Evolutionary conservation across 2,329 filamentous ascomycete species (phyloP), one percentile per base, ranked within the genome.

Genomic region (Xylariaceae sp.): DNA sequence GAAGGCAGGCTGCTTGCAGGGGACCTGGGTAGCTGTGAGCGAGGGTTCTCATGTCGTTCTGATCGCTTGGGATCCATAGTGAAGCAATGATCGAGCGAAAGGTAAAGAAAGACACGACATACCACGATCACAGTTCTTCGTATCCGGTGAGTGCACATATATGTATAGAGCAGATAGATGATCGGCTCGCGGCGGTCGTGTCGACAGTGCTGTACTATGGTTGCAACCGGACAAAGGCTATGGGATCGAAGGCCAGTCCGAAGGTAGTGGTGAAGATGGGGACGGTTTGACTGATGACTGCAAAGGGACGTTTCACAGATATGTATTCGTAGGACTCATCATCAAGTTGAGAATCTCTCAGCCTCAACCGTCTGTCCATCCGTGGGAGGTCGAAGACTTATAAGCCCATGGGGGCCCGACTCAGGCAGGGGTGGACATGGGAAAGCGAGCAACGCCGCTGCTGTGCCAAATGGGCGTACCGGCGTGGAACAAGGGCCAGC

Each of bases 11-110:
- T 50, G 40, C 45, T 48, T 39, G 44, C 44, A 49, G 49, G 48
- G 43, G 51, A 57, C 44, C 55, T 58, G 48, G 52, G 50, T 39
- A 46, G 49, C 41, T 47, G 56, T 59, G 55, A 58, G 57, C 51
- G 47, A 52, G 46, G 46, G 46, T 53, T 43, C 47, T 53, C 49
- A 44, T 39, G 44, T 19, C 37, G 29, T 40, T 45, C 36, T 43
- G 45, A 39, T 46, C 50, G 42, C 43, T 45, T 41, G 35, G 42
- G 40, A 42, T 50, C 54, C 53, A 55, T 51, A 45, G 33, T 31
- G 43, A 44, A 42, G 37, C 41, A 44, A 42, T 40, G 44, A 39
- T 26, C 24, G 21, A 15, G 34, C 38, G 49, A 47, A 45, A 51
- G 24, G 24, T 38, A 35, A 48, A 47, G 33, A 36, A 36, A 39